These are phyloP conservation scores for Blastobotrys proliferans DNA, from an alignment of 1,139 yeast genomes.

Conservation along the genomic window DNA sequence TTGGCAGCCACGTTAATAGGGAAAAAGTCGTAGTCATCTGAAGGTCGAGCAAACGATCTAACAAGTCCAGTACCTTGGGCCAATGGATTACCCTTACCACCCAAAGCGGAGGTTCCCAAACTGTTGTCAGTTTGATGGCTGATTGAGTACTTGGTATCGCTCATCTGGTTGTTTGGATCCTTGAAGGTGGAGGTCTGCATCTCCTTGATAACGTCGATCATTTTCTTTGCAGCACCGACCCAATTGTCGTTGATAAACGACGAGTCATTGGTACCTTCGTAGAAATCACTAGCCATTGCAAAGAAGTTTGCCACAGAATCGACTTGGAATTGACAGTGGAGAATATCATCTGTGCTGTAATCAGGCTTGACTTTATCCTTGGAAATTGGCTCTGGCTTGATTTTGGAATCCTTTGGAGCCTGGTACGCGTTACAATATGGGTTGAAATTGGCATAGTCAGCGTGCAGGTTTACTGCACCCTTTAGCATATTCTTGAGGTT, in stretches of 20 bases:
- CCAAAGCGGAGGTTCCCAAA: conserved; percentile 72
- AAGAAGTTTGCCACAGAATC: conserved; percentile 83
- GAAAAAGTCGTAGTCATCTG: conserved; percentile 79
- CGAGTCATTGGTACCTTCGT: conserved; percentile 46
- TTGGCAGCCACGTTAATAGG: conserved; percentile 86
- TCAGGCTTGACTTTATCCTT: conserved; percentile 60
- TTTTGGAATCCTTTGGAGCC: conserved; percentile 53
- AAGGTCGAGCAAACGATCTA: conserved; percentile 85
- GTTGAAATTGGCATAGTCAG: conserved; percentile 51
- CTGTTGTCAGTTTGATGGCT: conserved; percentile 71
- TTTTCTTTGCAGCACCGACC: conserved; percentile 54
- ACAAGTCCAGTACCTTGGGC: conserved; percentile 65
- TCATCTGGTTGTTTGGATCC: conserved; percentile 48
- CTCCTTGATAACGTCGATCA: conserved; percentile 53
- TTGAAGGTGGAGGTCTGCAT: conserved; percentile 62
- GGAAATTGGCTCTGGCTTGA: conserved; percentile 1
- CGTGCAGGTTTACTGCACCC: conserved; percentile 83
- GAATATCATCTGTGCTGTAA: conserved; percentile 68
- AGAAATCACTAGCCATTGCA: conserved; percentile 69
- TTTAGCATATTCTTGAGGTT: conserved; percentile 49
- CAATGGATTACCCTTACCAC: conserved; percentile 82
- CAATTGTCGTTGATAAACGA: conserved; percentile 54
- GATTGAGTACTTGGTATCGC: conserved; percentile 49
- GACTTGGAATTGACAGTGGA: conserved; percentile 86
- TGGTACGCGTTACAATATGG: conserved; percentile 93